A percentile compares a stretch with the other conserved stretches of the same genome.
phyloP scores from a whole-genome alignment of 2,329 filamentous ascomycete species.

The Trichoderma lentiforme region DNA sequence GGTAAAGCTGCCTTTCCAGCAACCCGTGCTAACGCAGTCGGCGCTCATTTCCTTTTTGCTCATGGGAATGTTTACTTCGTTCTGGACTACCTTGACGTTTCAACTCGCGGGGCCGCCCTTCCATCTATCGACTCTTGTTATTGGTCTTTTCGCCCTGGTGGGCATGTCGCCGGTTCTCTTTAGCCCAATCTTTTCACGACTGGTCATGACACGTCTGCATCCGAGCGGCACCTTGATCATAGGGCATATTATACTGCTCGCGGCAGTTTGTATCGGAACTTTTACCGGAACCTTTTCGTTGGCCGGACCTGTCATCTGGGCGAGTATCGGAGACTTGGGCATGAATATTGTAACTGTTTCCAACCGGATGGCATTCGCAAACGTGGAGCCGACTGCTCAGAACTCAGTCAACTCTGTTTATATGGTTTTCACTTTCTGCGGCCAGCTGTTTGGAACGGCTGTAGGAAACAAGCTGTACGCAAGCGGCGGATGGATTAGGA shows the following conservation, averaged over 20 bases:
- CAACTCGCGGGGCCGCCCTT: conserved; percentile 68
- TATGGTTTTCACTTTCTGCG: conserved; percentile 72
- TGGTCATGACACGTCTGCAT: conserved; percentile 64
- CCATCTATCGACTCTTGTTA: conserved; percentile 61
- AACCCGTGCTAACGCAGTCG: conserved; percentile 68
- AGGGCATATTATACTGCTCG: conserved; percentile 55
- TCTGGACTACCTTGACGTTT: conserved; percentile 71
- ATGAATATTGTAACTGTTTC: conserved; percentile 71
- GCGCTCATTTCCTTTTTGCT: conserved; percentile 64
- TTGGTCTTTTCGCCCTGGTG: conserved; percentile 76
- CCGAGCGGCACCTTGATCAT: conserved; percentile 66
- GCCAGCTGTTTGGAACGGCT: conserved; percentile 68
- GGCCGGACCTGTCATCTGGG: conserved; percentile 70
- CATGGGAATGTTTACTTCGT: conserved; percentile 49
- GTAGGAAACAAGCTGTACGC: conserved; percentile 54
- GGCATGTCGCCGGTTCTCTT: conserved; percentile 66
- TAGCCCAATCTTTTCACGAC: conserved; percentile 63
- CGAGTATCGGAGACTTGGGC: conserved; percentile 67
- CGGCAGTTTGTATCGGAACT: conserved; percentile 64
- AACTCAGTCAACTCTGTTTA: conserved; percentile 80
- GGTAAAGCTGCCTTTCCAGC: conserved; percentile 38
- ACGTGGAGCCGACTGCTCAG: conserved; percentile 65
- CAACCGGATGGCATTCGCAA: conserved; percentile 67
- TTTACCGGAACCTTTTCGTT: conserved; percentile 64
- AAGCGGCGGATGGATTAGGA: conserved; percentile 49